Conservation (phyloP, 352 stramenopile genomes). For the Phytophthora agathidicida region DNA sequence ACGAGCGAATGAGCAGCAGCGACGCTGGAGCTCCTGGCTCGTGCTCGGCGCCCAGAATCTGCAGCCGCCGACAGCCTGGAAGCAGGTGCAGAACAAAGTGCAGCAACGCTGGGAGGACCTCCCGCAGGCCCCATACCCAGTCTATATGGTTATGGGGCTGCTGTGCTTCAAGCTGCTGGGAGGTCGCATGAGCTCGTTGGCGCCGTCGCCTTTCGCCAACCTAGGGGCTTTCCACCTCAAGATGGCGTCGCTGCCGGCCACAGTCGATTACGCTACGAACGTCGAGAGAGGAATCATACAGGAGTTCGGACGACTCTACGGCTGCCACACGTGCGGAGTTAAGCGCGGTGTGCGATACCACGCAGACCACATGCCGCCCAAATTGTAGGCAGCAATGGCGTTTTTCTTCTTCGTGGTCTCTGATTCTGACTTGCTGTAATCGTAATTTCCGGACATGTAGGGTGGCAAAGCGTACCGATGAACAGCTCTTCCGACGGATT, state of each 20-base stretch:
- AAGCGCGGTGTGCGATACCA: slow-evolving; percentile 74
- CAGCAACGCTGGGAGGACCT: slow-evolving; percentile 44
- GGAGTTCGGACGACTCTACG: slow-evolving; percentile 78
- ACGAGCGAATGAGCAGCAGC: slow-evolving; percentile 10
- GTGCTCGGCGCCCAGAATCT: slow-evolving; percentile 28
- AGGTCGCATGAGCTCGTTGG: slow-evolving; percentile 67
- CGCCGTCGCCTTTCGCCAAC: slow-evolving; percentile 78
- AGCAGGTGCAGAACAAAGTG: slow-evolving; percentile 29
- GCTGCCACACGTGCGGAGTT: slow-evolving; percentile 84
- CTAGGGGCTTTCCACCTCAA: slow-evolving; percentile 81
- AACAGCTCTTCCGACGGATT: slow-evolving; percentile 43
- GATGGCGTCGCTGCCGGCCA: slow-evolving; percentile 79
- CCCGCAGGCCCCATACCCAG: slow-evolving; percentile 51
- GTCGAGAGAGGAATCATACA: slow-evolving; percentile 75
- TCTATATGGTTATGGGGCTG: slow-evolving; percentile 79
- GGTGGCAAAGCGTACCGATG: slow-evolving; percentile 64
- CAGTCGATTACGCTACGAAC: slow-evolving; percentile 69
- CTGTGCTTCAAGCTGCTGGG: slow-evolving; percentile 81
- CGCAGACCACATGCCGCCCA: slow-evolving; percentile 88
- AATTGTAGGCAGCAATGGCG: slow-evolving; percentile 50
- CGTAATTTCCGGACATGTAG: slow-evolving; percentile 30
- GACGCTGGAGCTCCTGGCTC: slow-evolving; percentile 31
- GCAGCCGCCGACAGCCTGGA: slow-evolving; percentile 31
- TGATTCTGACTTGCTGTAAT: not conserved
- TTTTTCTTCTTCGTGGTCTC: not conserved